Percentiles rank a stretch among this genome's conserved stretches.
Conservation (phyloP, 169 alveolate species). For the Plasmodium berghei region DNA sequence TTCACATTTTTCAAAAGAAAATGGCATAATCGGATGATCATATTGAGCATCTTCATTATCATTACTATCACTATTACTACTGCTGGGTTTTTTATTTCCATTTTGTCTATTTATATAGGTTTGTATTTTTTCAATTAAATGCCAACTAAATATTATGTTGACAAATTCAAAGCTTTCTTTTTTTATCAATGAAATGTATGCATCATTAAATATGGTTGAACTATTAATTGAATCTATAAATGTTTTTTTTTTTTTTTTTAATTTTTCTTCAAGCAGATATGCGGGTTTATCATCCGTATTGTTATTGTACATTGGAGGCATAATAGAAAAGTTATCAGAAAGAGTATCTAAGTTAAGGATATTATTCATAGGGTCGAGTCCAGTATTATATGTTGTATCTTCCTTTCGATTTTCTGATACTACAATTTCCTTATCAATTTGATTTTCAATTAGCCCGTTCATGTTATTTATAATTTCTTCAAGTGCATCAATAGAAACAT, state of each 20-base stretch:
- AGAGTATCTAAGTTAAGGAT: background rate
- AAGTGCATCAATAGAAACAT: conserved; percentile 20
- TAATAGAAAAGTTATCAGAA: background rate
- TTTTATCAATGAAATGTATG: conserved; percentile 46
- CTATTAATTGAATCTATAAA: conserved; percentile 24
- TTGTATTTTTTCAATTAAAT: conserved; percentile 43
- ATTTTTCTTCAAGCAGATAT: background rate
- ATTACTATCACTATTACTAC: no score
- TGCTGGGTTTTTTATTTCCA: no score
- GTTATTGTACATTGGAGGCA: background rate
- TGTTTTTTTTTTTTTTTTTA: background rate
- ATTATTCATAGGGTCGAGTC: background rate
- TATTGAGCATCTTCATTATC: background rate
- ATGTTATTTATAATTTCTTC: conserved; percentile 47
- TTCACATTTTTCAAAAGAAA: conserved; percentile 3
- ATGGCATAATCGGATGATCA: background rate
- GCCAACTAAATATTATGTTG: conserved; percentile 38
- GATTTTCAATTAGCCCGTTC: background rate
- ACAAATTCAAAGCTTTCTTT: conserved; percentile 64
- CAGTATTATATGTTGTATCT: background rate
- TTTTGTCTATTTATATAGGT: conserved; percentile 21
- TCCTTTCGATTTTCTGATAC: background rate
- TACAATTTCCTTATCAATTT: conserved; percentile 16
- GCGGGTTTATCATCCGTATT: background rate
- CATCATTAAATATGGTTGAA: conserved; percentile 22